A percentile compares a stretch with the other conserved stretches of the same genome.
Conservation (phyloP, 1,139 yeast species). For the Wickerhamomyces sp. region DNA sequence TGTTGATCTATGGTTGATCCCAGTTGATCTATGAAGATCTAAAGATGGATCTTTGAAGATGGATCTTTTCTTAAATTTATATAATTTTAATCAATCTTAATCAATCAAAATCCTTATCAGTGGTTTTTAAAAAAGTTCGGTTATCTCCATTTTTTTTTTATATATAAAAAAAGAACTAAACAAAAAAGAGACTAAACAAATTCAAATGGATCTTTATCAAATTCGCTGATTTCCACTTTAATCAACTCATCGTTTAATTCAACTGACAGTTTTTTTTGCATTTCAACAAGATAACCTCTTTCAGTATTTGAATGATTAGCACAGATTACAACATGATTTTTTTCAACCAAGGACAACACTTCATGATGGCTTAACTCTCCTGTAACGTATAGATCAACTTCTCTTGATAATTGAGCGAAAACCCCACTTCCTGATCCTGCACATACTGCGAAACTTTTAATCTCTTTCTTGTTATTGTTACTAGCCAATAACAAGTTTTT, state of each 20-base stretch:
- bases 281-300: constrained; percentile 61
- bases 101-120: background rate
- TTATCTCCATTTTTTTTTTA: constrained; percentile 1
- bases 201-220: constrained; percentile 51
- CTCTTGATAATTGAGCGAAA: constrained; percentile 25
- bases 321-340: constrained; percentile 67
- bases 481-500: constrained; percentile 62
- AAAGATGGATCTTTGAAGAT: background rate
- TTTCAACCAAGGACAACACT: constrained; percentile 62
- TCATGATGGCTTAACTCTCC: constrained; percentile 97
- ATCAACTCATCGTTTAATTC: constrained; percentile 30
- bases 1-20: too few species aligned
- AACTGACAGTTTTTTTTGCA: constrained; percentile 44
- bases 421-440: constrained; percentile 93
- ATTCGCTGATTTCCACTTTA: constrained; percentile 41
- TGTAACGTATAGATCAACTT: constrained; percentile 76
- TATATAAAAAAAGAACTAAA: too few species aligned
- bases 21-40: background rate
- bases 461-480: constrained; percentile 28
- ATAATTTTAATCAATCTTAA: too few species aligned
- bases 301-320: constrained; percentile 94
- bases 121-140: background rate
- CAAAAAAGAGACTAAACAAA: constrained; percentile 15
- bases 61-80: too few species aligned
- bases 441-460: constrained; percentile 72